Evolutionary conservation across 805 yeast genomes (phyloP).

Genomic region (Metschnikowia henanensis): DNA sequence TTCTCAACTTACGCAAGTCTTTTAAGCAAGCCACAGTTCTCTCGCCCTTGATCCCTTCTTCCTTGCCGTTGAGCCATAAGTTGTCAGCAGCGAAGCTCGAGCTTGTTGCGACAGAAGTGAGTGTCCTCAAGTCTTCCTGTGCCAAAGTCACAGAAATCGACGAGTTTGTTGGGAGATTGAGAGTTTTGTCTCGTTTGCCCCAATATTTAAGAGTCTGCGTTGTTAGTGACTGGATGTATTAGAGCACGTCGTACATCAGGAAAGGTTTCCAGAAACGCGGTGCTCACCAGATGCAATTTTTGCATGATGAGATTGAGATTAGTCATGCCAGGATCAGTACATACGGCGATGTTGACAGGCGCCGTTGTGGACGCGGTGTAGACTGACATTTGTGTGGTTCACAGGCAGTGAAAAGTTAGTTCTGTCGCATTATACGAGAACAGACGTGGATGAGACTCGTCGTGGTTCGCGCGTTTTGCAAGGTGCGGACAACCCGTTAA

Average conservation of each 20-base stretch:
- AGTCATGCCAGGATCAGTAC: slow-evolving; percentile 25
- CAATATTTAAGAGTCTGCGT: slow-evolving; percentile 87
- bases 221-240: too few relatives aligned
- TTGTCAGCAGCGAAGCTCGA: slow-evolving; percentile 57
- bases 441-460: not conserved
- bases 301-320: not conserved
- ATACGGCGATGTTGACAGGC: slow-evolving; percentile 94
- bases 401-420: slow-evolving; percentile 1
- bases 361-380: slow-evolving; percentile 86
- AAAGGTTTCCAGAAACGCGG: too few relatives aligned
- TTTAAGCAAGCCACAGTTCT: slow-evolving; percentile 71
- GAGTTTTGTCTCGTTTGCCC: slow-evolving; percentile 92
- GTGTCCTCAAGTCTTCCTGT: slow-evolving; percentile 86
- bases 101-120: slow-evolving; percentile 83
- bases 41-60: slow-evolving; percentile 65
- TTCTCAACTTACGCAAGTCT: slow-evolving; percentile 72
- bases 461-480: not conserved
- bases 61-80: slow-evolving; percentile 84
- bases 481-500: not conserved
- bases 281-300: too few relatives aligned
- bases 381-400: slow-evolving; percentile 41
- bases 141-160: slow-evolving; percentile 93
- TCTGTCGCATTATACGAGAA: slow-evolving; percentile 8
- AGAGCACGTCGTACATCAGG: too few relatives aligned
- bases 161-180: slow-evolving; percentile 94